phyloP scores from a whole-genome alignment of 176 grass and related monocot species.

The Triticum dicoccoides region DNA sequence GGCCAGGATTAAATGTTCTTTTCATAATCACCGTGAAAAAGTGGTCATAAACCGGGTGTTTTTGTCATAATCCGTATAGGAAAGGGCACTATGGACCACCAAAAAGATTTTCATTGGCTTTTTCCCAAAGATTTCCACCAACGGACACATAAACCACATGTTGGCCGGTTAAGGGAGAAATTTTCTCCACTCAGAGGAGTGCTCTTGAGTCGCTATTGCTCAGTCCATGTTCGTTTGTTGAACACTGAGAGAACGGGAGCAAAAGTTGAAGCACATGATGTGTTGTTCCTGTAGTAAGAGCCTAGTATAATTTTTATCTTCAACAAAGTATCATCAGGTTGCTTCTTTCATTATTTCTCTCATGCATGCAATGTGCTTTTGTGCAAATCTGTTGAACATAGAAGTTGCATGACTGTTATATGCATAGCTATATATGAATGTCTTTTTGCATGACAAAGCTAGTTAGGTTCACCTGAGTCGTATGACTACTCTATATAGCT shows the following conservation, averaged over 20 bases:
- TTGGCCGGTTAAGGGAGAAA: too few species aligned
- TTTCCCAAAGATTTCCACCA: too few species aligned
- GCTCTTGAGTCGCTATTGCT: too few species aligned
- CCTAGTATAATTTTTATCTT: background rate
- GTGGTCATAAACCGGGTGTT: too few species aligned
- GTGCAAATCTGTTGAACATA: background rate
- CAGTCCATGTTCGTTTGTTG: too few species aligned
- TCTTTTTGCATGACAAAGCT: background rate
- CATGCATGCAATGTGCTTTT: background rate
- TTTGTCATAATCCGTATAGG: too few species aligned
- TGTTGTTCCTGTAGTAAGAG: background rate
- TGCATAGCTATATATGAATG: background rate
- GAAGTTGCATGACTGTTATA: background rate
- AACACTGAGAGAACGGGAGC: background rate
- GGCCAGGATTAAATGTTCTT: too few species aligned
- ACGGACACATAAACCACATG: too few species aligned
- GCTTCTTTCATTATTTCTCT: background rate
- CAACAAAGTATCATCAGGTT: background rate
- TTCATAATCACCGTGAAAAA: too few species aligned
- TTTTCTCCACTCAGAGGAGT: too few species aligned
- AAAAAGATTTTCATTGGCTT: too few species aligned
- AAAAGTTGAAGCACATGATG: background rate
- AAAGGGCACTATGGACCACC: too few species aligned
- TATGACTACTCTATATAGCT: background rate
- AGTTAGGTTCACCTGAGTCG: background rate